Evolutionary conservation across 208 protist species (phyloP), one percentile per base, ranked within the genome.

Genomic region (Trypanosoma avium): DNA sequence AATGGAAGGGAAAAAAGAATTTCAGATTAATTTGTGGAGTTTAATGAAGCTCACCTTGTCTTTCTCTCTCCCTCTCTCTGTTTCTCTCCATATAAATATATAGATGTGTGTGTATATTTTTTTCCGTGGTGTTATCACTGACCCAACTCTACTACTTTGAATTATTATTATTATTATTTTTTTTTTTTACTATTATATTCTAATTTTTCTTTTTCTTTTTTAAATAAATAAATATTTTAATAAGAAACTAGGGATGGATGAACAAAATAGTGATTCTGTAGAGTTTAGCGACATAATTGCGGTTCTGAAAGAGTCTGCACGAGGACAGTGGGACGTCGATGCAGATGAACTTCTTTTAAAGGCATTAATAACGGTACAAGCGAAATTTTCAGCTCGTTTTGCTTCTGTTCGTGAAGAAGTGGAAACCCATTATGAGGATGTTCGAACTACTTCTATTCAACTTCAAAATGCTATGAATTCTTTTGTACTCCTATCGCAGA

Each of bases 391-490:
- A 21, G 56, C 53, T 4, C 60, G 58, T 52, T 69, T 78, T 50
- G 35, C 7, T 49, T 67, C 60, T 40, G 50, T 74, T 29, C 58
- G 53, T 46, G 43, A 61, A 0, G 60, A 67, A 4, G 72, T 91
- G 7, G 73, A 84, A 15, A 53, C 43, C 10, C 74, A 88, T 40
- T 53, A 42, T 45, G 38, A 75, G 13, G 67, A 77, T 59, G 70
- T 71, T 12, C 45, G 43, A 4, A 66, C 66, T 2, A 61, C 73
- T 9, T 74, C 76, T 67, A 56, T 67, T 40, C 56, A 63, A 45
- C 62, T 90, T 56, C 40, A 75, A 21, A 93, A 90, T 66, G 61
- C 75, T 12, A 76, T 86, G 60, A 89, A 83, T 60, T 48, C 70
- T 2, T 79, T 93, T 24, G 57, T 79, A 22, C 65, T 90, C 22